These are phyloP conservation scores for Lasiodiplodia theobromae DNA, from an alignment of 2,329 filamentous ascomycete species.

Conservation along the genomic window DNA sequence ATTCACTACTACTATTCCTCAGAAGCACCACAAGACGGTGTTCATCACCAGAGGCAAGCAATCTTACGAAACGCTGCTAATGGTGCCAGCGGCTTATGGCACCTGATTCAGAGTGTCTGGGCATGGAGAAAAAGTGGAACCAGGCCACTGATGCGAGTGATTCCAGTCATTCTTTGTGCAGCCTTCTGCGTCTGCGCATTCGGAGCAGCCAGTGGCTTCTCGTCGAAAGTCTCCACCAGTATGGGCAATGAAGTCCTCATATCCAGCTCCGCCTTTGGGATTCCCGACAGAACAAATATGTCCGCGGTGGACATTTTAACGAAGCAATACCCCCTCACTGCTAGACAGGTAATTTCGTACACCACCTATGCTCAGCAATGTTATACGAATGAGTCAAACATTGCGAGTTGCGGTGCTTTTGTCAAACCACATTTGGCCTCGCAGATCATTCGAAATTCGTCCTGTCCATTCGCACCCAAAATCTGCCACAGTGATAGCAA, in stretches of 20 bases:
- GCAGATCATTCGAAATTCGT: slow-evolving; percentile 21
- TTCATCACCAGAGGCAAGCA: slow-evolving; percentile 37
- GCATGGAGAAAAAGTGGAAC: slow-evolving; percentile 28
- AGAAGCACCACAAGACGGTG: slow-evolving; percentile 32
- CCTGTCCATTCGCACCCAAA: slow-evolving; percentile 32
- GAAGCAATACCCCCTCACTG: too few species aligned
- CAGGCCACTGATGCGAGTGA: background rate
- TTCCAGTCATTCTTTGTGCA: slow-evolving; percentile 13
- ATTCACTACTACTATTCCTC: slow-evolving; percentile 35
- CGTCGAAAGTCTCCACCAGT: background rate
- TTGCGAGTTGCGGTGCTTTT: slow-evolving; percentile 22
- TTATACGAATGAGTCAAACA: slow-evolving; percentile 2
- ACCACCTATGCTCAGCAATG: slow-evolving; percentile 9
- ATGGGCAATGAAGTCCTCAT: too few species aligned
- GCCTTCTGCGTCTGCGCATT: background rate
- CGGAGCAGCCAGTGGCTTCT: slow-evolving; percentile 27
- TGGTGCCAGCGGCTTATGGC: background rate
- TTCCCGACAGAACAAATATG: too few species aligned
- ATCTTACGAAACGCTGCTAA: slow-evolving; percentile 27
- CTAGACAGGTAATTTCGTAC: too few species aligned
- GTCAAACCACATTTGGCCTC: slow-evolving; percentile 25
- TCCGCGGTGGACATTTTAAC: too few species aligned
- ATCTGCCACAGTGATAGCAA: slow-evolving; percentile 28
- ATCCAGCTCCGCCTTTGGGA: too few species aligned
- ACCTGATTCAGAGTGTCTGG: background rate